A percentile compares a stretch with the other conserved stretches of the same genome.
Evolutionary conservation across 805 yeast species (phyloP).

Genomic region (Lachancea cidri): DNA sequence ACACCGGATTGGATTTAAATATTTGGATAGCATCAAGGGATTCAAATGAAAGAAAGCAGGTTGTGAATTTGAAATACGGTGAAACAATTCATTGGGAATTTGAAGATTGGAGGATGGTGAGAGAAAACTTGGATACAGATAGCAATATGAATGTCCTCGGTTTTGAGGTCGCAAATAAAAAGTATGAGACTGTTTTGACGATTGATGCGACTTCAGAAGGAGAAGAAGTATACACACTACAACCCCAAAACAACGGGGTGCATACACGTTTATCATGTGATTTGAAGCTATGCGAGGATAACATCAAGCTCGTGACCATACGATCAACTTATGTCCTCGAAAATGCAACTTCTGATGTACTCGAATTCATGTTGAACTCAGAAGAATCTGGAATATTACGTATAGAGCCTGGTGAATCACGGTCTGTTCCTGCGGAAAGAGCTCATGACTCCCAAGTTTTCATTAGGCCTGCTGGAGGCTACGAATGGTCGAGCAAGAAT

Average conservation of each 20-base stretch:
- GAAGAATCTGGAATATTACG: conserved; percentile 33
- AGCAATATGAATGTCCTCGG: conserved; percentile 58
- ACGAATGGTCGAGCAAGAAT: conserved; percentile 61
- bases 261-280: conserved; percentile 76
- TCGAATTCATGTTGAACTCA: conserved; percentile 39
- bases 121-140: conserved; percentile 72
- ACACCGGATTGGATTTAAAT: conserved; percentile 77
- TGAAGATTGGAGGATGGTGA: conserved; percentile 85
- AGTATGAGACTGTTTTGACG: conserved; percentile 47
- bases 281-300: conserved; percentile 62
- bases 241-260: conserved; percentile 55
- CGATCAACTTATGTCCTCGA: conserved; percentile 68
- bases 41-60: conserved; percentile 20
- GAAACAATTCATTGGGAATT: conserved; percentile 76
- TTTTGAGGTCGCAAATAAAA: conserved; percentile 51
- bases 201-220: conserved; percentile 79
- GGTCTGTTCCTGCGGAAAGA: conserved; percentile 68
- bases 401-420: conserved; percentile 50
- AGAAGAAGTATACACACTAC: conserved; percentile 63
- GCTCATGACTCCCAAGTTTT: conserved; percentile 56
- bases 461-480: conserved; percentile 60
- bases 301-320: conserved; percentile 71
- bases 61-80: conserved; percentile 41
- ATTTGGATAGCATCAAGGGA: conserved; percentile 65
- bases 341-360: conserved; percentile 60